Evolutionary conservation across 352 stramenopile genomes (phyloP).

Genomic region (Blastocystis sp.): DNA sequence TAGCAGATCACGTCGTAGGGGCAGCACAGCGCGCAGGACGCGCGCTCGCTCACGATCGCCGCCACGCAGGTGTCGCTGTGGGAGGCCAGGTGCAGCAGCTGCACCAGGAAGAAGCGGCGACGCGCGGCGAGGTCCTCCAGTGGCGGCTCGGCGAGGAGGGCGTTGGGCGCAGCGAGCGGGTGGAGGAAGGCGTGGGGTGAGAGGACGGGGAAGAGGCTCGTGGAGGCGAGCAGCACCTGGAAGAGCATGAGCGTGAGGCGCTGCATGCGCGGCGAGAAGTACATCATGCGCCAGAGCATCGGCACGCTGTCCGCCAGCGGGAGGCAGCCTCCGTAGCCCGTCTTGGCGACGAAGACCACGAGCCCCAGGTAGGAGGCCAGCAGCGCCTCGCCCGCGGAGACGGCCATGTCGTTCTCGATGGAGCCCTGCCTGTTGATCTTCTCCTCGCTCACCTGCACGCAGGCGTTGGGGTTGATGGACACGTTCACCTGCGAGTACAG

Average conservation of each 20-base stretch:
- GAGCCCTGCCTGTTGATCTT: constrained; percentile 32
- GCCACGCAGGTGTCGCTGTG: constrained; percentile 38
- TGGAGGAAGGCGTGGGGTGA: neutral
- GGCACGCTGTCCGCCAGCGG: neutral
- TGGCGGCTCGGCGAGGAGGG: neutral
- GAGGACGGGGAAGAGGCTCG: neutral
- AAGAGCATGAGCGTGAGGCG: constrained; percentile 36
- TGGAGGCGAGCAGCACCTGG: neutral
- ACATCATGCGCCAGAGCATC: constrained; percentile 15
- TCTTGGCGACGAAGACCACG: constrained; percentile 24
- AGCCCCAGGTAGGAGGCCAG: constrained; percentile 37
- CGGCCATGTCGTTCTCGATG: neutral
- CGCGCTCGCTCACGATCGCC: constrained; percentile 39
- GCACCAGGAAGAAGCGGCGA: constrained; percentile 21
- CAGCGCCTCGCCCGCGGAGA: constrained; percentile 46
- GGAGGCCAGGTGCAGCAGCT: constrained; percentile 51
- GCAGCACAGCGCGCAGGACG: constrained; percentile 62
- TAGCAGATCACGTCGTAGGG: neutral
- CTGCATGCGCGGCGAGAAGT: constrained; percentile 48
- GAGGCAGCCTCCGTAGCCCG: neutral
- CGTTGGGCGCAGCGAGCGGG: neutral
- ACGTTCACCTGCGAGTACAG: constrained; percentile 39
- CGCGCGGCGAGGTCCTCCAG: neutral
- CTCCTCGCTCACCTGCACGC: constrained; percentile 19
- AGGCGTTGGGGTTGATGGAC: constrained; percentile 55